phyloP scores from a whole-genome alignment of 192 early-diverging fungal species.

The Dissophora globulifera region DNA sequence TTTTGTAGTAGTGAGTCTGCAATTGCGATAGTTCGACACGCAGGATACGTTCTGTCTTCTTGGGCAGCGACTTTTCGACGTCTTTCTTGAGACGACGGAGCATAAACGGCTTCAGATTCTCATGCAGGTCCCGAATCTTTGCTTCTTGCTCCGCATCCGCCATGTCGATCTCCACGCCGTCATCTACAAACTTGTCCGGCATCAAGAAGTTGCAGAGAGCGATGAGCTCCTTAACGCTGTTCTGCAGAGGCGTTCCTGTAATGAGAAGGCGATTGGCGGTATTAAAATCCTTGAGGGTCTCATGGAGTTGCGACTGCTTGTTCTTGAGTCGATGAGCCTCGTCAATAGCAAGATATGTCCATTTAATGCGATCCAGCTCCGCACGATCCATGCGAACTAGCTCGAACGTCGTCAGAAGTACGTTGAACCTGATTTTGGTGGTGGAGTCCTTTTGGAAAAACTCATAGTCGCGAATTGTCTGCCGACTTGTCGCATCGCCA shows the following conservation, averaged over 20 bases:
- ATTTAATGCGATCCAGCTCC: conserved; percentile 82
- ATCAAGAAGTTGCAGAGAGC: conserved; percentile 93
- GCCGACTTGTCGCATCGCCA: conserved; percentile 83
- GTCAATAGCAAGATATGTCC: conserved; percentile 95
- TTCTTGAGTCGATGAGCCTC: conserved; percentile 99
- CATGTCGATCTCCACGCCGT: conserved; percentile 83
- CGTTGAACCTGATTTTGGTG: conserved; percentile 85
- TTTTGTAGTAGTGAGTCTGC: conserved; percentile 95
- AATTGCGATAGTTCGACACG: conserved; percentile 91
- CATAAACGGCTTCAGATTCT: conserved; percentile 88
- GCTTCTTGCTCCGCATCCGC: conserved; percentile 77
- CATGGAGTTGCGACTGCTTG: conserved; percentile 92
- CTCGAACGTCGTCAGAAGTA: conserved; percentile 95
- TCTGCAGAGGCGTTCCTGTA: conserved; percentile 99
- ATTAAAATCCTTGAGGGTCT: conserved; percentile 87
- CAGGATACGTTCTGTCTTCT: conserved; percentile 95
- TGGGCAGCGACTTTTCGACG: conserved; percentile 96
- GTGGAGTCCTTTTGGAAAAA: conserved; percentile 74
- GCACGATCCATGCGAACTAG: conserved; percentile 92
- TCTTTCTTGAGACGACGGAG: conserved; percentile 97
- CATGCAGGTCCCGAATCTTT: conserved; percentile 89
- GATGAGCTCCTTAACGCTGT: conserved; percentile 94
- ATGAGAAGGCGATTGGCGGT: conserved; percentile 93
- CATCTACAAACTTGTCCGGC: conserved; percentile 86
- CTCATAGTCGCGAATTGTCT: conserved; percentile 94